A percentile compares a stretch with the other conserved stretches of the same genome.
These are phyloP conservation scores for Sarocladium oryzae DNA, from an alignment of 2,329 filamentous ascomycete species.

Conservation along the genomic window DNA sequence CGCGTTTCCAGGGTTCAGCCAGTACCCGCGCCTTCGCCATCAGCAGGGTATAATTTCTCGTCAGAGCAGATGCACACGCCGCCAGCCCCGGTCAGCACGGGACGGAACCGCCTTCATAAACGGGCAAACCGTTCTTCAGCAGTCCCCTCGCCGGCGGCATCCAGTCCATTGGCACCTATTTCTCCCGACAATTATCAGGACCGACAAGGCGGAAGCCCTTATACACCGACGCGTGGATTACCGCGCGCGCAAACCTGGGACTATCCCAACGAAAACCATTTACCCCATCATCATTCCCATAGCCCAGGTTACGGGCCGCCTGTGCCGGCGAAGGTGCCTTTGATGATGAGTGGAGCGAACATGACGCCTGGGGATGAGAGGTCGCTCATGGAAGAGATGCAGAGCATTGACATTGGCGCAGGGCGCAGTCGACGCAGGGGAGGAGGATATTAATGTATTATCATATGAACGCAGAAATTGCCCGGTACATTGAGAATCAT, in stretches of 20 bases:
- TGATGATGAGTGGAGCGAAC: conserved; percentile 43
- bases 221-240: conserved; percentile 27
- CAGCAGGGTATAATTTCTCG: conserved; percentile 17
- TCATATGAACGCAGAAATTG: not conserved
- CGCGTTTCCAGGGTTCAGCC: conserved; percentile 46
- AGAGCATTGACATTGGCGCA: conserved; percentile 57
- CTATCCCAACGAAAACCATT: conserved; percentile 46
- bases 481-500: not conserved
- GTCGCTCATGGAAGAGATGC: conserved; percentile 66
- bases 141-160: conserved; percentile 28
- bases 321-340: conserved; percentile 65
- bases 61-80: conserved; percentile 22
- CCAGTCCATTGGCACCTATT: conserved; percentile 47
- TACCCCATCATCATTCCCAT: conserved; percentile 29
- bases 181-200: conserved; percentile 46
- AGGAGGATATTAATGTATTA: conserved; percentile 30
- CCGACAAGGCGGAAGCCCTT: conserved; percentile 25
- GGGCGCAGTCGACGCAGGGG: conserved; percentile 49
- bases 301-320: conserved; percentile 40
- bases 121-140: conserved; percentile 43
- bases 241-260: conserved; percentile 46
- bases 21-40: conserved; percentile 22
- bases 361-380: conserved; percentile 38
- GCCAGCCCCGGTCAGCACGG: conserved; percentile 26
- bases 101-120: conserved; percentile 60